Evolutionary conservation across 805 yeast genomes (phyloP), one percentile per base, ranked within the genome.

Genomic region (Saturnispora quitensis): DNA sequence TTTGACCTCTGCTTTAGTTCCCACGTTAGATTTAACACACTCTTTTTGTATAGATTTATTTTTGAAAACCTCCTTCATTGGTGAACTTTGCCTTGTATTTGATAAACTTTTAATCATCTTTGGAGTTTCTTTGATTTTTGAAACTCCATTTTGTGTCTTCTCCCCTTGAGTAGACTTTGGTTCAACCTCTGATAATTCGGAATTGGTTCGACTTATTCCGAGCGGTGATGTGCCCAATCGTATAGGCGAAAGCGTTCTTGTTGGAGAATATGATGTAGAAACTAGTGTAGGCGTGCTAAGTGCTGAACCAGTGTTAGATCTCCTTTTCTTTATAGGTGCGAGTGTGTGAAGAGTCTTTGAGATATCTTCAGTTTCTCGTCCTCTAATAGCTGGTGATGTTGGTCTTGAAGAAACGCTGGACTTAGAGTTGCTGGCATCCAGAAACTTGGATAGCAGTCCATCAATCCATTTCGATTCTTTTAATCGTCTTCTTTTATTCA

Each of bases 181-280:
- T 20, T 35, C 43, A 17, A 22, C 20, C 6, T 24, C 34, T 17
- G 42, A 27, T 33, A 46, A 17, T 20, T 42, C 40, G 4, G 44
- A 25, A 28, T 31, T 22, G 3, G 22, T 20, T 36, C 45, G 44
- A n/a, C 28, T 27, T 5, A 27, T 38, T 25, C 38, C 25, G 8
- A 50, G 13, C 10, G 55, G 53, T 12, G 57, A 51, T 12, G 57
- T 28, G 6, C 35, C 22, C 8, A 48, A 28, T 20, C 45, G 18
- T 12, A 38, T 18, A 13, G 50, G 45, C 17, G 45, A 22, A 10
- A 27, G 24, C 5, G 35, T 28, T n/a, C 31, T 47, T 17, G 31
- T 10, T 4, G 50, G 46, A 2, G 50, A 46, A 27, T 15, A 42
- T 5, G 47, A 4, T 5, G 40, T 17, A 7, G 20, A 17, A 17